Conservation (phyloP, 768 basidiomycete species). For the Phanerochaete carnosa region DNA sequence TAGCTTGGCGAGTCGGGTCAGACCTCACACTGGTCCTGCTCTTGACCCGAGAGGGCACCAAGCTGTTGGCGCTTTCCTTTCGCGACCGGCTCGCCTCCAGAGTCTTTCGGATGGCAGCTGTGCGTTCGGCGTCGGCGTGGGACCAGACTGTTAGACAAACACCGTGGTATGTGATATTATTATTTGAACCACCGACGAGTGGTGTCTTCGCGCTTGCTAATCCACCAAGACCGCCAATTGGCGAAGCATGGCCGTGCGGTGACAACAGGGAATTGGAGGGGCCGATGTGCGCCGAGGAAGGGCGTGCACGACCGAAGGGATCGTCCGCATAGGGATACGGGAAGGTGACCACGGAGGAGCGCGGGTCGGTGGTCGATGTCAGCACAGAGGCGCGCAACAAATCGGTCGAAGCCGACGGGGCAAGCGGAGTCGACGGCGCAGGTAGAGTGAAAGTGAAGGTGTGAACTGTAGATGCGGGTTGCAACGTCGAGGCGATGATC, state of each 20-base stretch:
- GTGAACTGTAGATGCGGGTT: slow-evolving; percentile 90
- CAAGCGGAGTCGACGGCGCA: slow-evolving; percentile 70
- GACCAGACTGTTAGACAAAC: slow-evolving; percentile 96
- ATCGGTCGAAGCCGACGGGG: slow-evolving; percentile 69
- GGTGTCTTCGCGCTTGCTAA: slow-evolving; percentile 23
- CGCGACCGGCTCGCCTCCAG: slow-evolving; percentile 75
- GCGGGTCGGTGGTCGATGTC: slow-evolving; percentile 41
- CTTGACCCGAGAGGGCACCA: slow-evolving; percentile 54
- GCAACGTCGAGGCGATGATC: slow-evolving; percentile 91
- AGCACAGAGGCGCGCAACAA: slow-evolving; percentile 74
- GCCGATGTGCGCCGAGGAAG: slow-evolving; percentile 78
- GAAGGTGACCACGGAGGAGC: slow-evolving; percentile 66
- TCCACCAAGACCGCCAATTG: slow-evolving; percentile 7
- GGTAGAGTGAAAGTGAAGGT: slow-evolving; percentile 88
- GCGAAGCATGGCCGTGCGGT: slow-evolving; percentile 27
- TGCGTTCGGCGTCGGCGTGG: slow-evolving; percentile 87
- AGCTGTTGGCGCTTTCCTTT: slow-evolving; percentile 75
- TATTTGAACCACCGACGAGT: slow-evolving; percentile 24
- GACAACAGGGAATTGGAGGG: slow-evolving; percentile 58
- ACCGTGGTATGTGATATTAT: slow-evolving; percentile 77
- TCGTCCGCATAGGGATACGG: slow-evolving; percentile 74
- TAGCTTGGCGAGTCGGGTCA: slow-evolving; percentile 59
- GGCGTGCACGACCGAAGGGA: slow-evolving; percentile 64
- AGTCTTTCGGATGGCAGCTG: slow-evolving; percentile 78
- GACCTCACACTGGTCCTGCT: slow-evolving; percentile 41